A percentile compares a stretch with the other conserved stretches of the same genome.
These are phyloP conservation scores for Cicer yamashitae DNA, from an alignment of 306 rosid species.

Conservation along the genomic window DNA sequence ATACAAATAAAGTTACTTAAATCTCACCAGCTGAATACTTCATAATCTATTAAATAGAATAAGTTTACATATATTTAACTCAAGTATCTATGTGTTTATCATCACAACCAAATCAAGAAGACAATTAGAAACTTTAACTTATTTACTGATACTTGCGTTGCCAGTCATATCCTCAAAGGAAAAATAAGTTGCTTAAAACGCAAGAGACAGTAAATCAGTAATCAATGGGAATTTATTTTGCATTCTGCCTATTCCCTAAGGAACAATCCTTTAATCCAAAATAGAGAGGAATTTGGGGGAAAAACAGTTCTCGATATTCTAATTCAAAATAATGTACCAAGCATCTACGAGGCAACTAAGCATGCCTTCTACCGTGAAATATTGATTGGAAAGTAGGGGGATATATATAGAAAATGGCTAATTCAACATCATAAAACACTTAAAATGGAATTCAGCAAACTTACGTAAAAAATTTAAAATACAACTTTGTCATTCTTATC, in stretches of 20 bases:
- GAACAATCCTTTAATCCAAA: conserved; percentile 16
- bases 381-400: background rate
- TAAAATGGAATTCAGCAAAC: background rate
- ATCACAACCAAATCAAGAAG: conserved; percentile 24
- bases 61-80: conserved; percentile 18
- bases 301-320: background rate
- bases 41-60: conserved; percentile 29
- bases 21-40: conserved; percentile 8
- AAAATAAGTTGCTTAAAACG: conserved; percentile 20
- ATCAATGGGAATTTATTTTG: conserved; percentile 27
- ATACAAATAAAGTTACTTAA: background rate
- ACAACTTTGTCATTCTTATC: background rate
- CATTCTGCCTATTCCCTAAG: conserved; percentile 16
- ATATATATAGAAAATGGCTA: background rate
- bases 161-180: background rate
- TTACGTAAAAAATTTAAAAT: background rate
- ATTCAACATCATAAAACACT: conserved; percentile 30
- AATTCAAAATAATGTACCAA: conserved; percentile 10
- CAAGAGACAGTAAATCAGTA: background rate
- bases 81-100: conserved; percentile 27
- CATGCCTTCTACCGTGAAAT: conserved; percentile 21
- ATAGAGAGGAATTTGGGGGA: background rate
- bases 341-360: background rate
- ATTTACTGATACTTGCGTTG: background rate
- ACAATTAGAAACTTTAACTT: conserved; percentile 31